Percentiles rank a stretch among this genome's conserved stretches.
Conservation (phyloP, 352 stramenopile species). For the Phytophthora quininea region DNA sequence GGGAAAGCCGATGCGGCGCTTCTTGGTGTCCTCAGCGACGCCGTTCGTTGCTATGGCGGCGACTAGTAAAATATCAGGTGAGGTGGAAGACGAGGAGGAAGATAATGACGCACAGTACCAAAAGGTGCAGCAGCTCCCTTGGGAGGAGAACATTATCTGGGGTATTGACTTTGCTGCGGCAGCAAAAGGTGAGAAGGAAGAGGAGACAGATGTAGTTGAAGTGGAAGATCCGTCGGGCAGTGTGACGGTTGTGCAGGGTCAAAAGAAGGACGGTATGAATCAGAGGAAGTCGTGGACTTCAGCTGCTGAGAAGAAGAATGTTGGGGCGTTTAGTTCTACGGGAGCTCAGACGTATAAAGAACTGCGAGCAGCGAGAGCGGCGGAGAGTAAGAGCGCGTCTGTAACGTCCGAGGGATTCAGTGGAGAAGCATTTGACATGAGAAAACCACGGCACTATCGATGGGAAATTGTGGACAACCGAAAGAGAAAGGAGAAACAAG, state of each 20-base stretch:
- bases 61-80: slow-evolving; percentile 14
- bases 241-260: slow-evolving; percentile 23
- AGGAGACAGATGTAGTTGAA: slow-evolving; percentile 45
- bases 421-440: slow-evolving; percentile 73
- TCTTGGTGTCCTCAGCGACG: slow-evolving; percentile 56
- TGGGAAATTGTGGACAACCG: slow-evolving; percentile 60
- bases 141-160: slow-evolving; percentile 87
- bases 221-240: slow-evolving; percentile 48
- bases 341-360: slow-evolving; percentile 39
- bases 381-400: slow-evolving; percentile 3
- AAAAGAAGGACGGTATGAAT: slow-evolving; percentile 8
- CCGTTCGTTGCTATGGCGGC: slow-evolving; percentile 60
- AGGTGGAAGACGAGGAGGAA: slow-evolving; percentile 20
- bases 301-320: slow-evolving; percentile 16
- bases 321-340: background rate
- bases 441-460: slow-evolving; percentile 73
- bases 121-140: slow-evolving; percentile 81
- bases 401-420: slow-evolving; percentile 9
- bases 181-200: slow-evolving; percentile 25
- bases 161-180: slow-evolving; percentile 57
- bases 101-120: slow-evolving; percentile 72
- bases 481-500: slow-evolving; percentile 16
- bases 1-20: slow-evolving; percentile 80
- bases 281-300: slow-evolving; percentile 6
- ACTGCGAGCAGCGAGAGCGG: slow-evolving; percentile 37